phyloP scores from a whole-genome alignment of 345 rosid species.

The Hevea brasiliensis region DNA sequence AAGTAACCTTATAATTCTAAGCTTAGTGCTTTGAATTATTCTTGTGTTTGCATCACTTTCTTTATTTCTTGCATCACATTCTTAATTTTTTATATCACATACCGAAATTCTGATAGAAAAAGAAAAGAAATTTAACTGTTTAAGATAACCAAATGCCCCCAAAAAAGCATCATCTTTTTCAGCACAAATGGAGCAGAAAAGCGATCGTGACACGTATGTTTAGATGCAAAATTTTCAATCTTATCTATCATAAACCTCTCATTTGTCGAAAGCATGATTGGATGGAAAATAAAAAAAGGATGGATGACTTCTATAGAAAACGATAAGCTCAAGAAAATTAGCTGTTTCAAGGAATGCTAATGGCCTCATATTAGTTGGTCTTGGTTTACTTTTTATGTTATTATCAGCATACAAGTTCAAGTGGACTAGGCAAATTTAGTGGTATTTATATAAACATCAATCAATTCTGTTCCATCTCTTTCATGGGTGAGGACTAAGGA shows the following conservation, averaged over 20 bases:
- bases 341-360: neutral
- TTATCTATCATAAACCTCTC: neutral
- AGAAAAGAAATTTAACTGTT: neutral
- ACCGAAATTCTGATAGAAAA: neutral
- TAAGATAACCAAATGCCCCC: neutral
- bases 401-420: neutral
- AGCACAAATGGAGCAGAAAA: neutral
- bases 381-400: neutral
- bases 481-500: neutral
- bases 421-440: neutral
- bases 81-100: neutral
- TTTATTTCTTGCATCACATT: neutral
- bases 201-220: neutral
- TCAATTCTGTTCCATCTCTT: conserved; percentile 1
- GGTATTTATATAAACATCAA: neutral
- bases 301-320: neutral
- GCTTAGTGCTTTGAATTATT: neutral
- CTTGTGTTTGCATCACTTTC: conserved; percentile 1
- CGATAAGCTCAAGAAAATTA: neutral
- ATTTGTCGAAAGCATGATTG: neutral
- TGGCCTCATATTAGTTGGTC: neutral
- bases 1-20: neutral
- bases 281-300: neutral
- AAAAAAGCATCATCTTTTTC: conserved; percentile 3
- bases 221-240: neutral